These are phyloP conservation scores for Candida yuanshanica DNA, from an alignment of 805 yeast genomes.

Conservation along the genomic window DNA sequence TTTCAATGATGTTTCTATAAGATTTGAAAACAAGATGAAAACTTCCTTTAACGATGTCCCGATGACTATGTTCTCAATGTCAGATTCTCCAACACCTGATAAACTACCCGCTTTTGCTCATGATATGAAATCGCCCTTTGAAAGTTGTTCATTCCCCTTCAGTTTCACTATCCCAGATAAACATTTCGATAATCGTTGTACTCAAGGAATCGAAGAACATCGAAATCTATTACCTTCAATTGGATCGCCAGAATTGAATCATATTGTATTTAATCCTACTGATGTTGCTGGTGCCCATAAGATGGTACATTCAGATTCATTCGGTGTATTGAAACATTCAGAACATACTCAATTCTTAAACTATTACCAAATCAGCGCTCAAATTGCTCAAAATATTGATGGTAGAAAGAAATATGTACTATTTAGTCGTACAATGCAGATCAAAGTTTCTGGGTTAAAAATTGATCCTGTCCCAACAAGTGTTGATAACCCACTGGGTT, in stretches of 20 bases:
- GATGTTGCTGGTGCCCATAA: conserved; percentile 15
- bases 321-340: conserved; percentile 3
- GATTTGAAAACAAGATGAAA: conserved; percentile 11
- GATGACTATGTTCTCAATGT: conserved; percentile 14
- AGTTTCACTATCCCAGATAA: conserved; percentile 12
- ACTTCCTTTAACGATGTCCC: conserved; percentile 1
- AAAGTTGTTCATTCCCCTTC: conserved; percentile 13
- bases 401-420: conserved; percentile 12
- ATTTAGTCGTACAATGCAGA: conserved; percentile 15
- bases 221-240: conserved; percentile 11
- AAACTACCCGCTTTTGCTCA: conserved; percentile 7
- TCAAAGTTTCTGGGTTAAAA: conserved; percentile 6
- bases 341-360: conserved; percentile 9
- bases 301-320: neutral
- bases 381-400: conserved; percentile 12
- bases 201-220: conserved; percentile 4
- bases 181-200: conserved; percentile 15
- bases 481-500: conserved; percentile 2
- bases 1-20: conserved; percentile 19
- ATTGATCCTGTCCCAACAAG: conserved; percentile 7
- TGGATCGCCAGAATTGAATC: conserved; percentile 16
- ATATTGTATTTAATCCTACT: conserved; percentile 11
- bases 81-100: conserved; percentile 8
- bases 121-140: conserved; percentile 8
- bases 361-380: conserved; percentile 12